Evolutionary conservation across 441 rosid species (phyloP).

Genomic region (Isatis lusitanica): DNA sequence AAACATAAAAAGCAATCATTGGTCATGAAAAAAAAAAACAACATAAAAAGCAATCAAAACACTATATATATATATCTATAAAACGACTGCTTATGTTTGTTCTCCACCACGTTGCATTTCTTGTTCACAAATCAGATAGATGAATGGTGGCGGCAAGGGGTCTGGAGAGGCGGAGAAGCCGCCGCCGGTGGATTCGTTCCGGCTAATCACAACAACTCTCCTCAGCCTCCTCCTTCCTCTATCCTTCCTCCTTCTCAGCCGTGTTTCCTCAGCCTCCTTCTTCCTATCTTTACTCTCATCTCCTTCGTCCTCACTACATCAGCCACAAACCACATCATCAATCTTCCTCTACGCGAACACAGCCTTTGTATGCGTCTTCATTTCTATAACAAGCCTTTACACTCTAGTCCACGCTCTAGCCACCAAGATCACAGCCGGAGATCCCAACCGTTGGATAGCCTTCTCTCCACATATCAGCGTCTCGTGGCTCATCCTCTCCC

Average conservation of each 20-base stretch:
- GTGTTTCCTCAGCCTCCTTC: conserved; percentile 51
- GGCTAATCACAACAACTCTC: conserved; percentile 50
- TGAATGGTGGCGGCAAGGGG: conserved; percentile 14
- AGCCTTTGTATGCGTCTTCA: conserved; percentile 42
- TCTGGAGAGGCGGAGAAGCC: conserved; percentile 21
- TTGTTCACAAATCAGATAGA: no score
- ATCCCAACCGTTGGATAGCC: conserved; percentile 20
- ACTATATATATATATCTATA: no score
- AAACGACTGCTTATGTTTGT: no score
- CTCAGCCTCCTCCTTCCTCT: conserved; percentile 75
- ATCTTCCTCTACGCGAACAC: conserved; percentile 37
- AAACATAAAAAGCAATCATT: no score
- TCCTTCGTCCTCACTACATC: not conserved
- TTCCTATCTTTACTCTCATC: conserved; percentile 28
- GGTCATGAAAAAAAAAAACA: no score
- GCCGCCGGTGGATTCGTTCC: conserved; percentile 39
- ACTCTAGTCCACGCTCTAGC: conserved; percentile 59
- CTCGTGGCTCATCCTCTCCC: conserved; percentile 61
- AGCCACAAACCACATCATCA: not conserved
- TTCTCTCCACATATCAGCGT: conserved; percentile 40
- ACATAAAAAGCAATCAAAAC: no score
- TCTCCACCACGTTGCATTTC: no score
- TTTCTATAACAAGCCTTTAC: conserved; percentile 46
- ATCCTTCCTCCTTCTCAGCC: conserved; percentile 69
- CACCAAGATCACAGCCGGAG: conserved; percentile 36